Percentiles rank a stretch among this genome's conserved stretches.
These are phyloP conservation scores for Pyronema domesticum DNA, from an alignment of 495 filamentous ascomycete genomes.

Conservation along the genomic window DNA sequence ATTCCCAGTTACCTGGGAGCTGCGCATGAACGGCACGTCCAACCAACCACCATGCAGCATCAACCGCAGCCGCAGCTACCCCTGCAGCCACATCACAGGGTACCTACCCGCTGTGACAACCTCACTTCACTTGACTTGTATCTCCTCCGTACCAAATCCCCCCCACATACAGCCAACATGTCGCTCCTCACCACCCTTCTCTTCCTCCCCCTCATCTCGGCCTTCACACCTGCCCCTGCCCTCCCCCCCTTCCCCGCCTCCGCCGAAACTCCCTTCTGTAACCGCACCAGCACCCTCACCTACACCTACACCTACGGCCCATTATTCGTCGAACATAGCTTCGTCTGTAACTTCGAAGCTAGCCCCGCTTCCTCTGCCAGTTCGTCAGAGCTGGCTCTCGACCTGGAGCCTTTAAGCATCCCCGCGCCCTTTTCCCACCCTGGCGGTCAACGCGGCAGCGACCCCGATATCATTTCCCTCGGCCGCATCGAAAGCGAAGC, in stretches of 20 bases:
- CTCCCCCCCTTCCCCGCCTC: not conserved
- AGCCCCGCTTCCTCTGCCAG: conserved; percentile 25
- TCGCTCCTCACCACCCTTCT: not conserved
- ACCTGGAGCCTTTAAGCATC: conserved; percentile 6
- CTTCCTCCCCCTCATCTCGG: conserved; percentile 4
- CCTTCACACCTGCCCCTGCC: not conserved
- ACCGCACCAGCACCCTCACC: conserved; percentile 7
- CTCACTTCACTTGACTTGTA: not conserved
- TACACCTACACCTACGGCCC: conserved; percentile 15
- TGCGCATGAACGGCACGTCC: too few species aligned
- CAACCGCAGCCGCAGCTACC: too few species aligned
- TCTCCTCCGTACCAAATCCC: not conserved
- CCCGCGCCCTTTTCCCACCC: conserved; percentile 17
- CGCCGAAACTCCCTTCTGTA: conserved; percentile 4
- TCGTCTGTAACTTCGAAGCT: conserved; percentile 27
- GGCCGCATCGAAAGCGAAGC: conserved; percentile 6
- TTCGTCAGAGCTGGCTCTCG: not conserved
- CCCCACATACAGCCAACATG: not conserved
- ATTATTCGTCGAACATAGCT: conserved; percentile 18
- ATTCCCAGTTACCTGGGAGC: too few species aligned
- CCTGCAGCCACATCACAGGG: too few species aligned
- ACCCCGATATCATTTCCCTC: conserved; percentile 7
- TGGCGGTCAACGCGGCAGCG: conserved; percentile 12
- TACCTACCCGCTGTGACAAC: too few species aligned
- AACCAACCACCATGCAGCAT: too few species aligned